Conservation (phyloP, 805 yeast genomes). For the Ogataea kodamae region DNA sequence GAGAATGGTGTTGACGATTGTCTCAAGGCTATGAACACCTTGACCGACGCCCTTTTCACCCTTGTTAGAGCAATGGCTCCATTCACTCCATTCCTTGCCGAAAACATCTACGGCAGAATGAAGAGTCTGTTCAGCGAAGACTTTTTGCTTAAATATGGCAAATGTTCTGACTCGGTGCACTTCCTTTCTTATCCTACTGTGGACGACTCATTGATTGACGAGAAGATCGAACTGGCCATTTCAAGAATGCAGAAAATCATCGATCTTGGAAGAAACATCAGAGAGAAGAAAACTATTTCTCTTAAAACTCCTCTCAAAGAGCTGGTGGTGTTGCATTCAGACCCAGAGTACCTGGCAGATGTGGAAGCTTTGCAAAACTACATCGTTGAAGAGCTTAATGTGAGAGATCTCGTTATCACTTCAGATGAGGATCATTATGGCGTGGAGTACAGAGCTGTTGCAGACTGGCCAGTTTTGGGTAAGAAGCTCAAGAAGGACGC, state of each 20-base stretch:
- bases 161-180: constrained; percentile 83
- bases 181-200: constrained; percentile 88
- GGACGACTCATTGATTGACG: constrained; percentile 76
- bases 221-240: constrained; percentile 81
- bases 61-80: constrained; percentile 98
- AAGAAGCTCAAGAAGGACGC: constrained; percentile 94
- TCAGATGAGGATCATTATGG: constrained; percentile 88
- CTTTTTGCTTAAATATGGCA: constrained; percentile 45
- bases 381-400: constrained; percentile 87
- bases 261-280: constrained; percentile 91
- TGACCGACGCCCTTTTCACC: constrained; percentile 85
- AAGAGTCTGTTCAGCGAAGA: constrained; percentile 58
- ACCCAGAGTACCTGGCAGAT: constrained; percentile 69
- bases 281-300: constrained; percentile 93
- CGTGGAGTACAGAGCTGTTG: constrained; percentile 89
- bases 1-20: constrained; percentile 85
- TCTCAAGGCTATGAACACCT: constrained; percentile 79
- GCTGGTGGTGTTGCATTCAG: constrained; percentile 81
- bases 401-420: constrained; percentile 83
- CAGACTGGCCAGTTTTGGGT: constrained; percentile 99
- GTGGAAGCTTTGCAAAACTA: constrained; percentile 73
- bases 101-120: constrained; percentile 78
- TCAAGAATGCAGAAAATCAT: constrained; percentile 95
- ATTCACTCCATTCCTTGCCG: constrained; percentile 94
- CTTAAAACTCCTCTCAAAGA: constrained; percentile 92